phyloP scores from a whole-genome alignment of 352 stramenopile genomes.

The Globisporangium nagaii region DNA sequence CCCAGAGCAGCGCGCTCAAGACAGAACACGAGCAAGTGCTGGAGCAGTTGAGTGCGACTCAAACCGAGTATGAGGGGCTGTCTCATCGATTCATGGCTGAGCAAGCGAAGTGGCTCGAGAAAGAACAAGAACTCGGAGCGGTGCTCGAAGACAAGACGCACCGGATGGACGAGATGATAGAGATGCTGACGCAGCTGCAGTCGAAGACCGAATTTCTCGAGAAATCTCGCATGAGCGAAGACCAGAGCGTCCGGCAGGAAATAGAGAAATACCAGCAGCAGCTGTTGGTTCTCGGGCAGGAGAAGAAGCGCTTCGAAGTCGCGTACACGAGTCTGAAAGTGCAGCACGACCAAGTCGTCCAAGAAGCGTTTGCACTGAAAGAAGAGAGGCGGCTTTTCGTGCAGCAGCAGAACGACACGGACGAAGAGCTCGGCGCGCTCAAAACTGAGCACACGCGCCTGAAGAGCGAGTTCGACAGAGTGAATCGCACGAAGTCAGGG shows the following conservation, averaged over 20 bases:
- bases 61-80: constrained; percentile 23
- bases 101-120: constrained; percentile 22
- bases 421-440: constrained; percentile 21
- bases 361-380: constrained; percentile 23
- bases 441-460: constrained; percentile 18
- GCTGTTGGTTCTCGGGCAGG: constrained; percentile 17
- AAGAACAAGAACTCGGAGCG: constrained; percentile 20
- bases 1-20: constrained; percentile 12
- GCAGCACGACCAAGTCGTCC: constrained; percentile 24
- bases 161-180: constrained; percentile 60
- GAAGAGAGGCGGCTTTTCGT: constrained; percentile 24
- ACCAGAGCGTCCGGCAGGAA: constrained; percentile 28
- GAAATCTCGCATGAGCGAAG: constrained; percentile 33
- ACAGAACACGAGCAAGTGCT: constrained; percentile 12
- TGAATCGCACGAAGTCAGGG: constrained; percentile 29
- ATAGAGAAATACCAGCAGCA: constrained; percentile 38
- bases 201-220: constrained; percentile 44
- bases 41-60: constrained; percentile 11
- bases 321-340: constrained; percentile 14
- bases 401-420: constrained; percentile 23
- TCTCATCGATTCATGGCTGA: constrained; percentile 18
- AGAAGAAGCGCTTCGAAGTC: constrained; percentile 37
- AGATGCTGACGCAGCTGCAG: constrained; percentile 50
- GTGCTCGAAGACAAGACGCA: constrained; percentile 43
- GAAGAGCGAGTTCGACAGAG: constrained; percentile 40